Base-by-base conservation (phyloP, 192 early-diverging fungal species). In the Gigaspora rosea region DNA sequence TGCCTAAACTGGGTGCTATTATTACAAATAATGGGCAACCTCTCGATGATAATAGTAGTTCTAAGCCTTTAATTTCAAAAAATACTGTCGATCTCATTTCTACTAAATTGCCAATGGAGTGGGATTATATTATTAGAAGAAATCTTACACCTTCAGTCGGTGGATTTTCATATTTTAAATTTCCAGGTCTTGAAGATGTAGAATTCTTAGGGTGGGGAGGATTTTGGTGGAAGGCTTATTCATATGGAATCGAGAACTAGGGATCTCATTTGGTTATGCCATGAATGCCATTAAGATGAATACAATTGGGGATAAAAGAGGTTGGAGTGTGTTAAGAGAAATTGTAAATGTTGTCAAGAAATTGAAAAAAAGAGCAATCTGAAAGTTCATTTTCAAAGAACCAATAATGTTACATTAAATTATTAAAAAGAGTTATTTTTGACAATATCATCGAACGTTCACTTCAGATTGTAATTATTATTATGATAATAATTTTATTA, bases 201-300 rank as follows among this genome's bases (percentile, higher is more conserved):
- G 73, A 77, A 18, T 80, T 85, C 50, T 77, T 85, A 57, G 90
- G 91, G 12, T 92, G 89, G 91, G 85, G 84, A 2, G 92, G 92
- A 2, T 84, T 83, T 8, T n/a, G 91, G 92, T 8, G 92, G 92
- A 1, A 84, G 82, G n/a, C 27, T 75, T 91, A 63, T 80, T 88
- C n/a, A 68, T 81, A 16, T 92, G 86, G 83, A 90, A 91, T 71
- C 80, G 75, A 4, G 84, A 90, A 36, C 80, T 86, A 20, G 80
- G 83, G 27, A 82, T 92, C 56, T 83, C 85, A 0, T 90, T 92
- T 47, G 78, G 84, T 0, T 93, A 90, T 75, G 83, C 84, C 13
- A 86, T 85, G 78, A 92, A 91, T 59, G 82, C 85, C 3, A 80
- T 86, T 66, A 82, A 82, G 15, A 79, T 48, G 12, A 7, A 7